phyloP scores from a whole-genome alignment of 345 rosid species.

The Salix exigua region DNA sequence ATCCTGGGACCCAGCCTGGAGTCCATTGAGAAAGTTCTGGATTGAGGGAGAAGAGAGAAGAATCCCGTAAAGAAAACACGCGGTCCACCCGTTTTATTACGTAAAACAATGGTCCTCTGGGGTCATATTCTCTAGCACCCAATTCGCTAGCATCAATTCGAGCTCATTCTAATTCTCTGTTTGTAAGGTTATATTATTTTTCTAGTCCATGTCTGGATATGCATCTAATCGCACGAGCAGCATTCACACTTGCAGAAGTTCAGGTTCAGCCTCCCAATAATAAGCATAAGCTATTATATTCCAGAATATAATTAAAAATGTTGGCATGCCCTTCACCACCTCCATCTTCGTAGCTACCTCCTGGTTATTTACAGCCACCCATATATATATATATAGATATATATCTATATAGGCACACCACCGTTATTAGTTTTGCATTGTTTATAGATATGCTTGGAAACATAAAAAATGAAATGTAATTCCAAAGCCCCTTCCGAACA shows the following conservation, averaged over 20 bases:
- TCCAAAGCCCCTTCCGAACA: not conserved
- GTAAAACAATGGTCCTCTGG: not conserved
- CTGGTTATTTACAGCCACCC: not conserved
- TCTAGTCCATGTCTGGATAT: not conserved
- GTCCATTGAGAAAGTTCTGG: not conserved
- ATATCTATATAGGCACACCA: too few relatives aligned
- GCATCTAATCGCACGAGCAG: not conserved
- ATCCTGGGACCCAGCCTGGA: not conserved
- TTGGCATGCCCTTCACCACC: constrained; percentile 51
- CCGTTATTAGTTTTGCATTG: too few relatives aligned
- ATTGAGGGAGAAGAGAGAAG: not conserved
- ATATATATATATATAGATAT: too few relatives aligned
- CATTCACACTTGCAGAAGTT: not conserved
- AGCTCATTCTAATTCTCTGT: not conserved
- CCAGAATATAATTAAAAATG: constrained; percentile 15
- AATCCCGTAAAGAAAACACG: not conserved
- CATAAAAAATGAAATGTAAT: not conserved
- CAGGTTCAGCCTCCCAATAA: not conserved
- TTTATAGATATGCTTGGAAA: not conserved
- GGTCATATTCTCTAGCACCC: not conserved
- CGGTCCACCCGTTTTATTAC: too few relatives aligned
- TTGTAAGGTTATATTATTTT: not conserved
- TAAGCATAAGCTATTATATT: too few relatives aligned
- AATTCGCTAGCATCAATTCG: too few relatives aligned
- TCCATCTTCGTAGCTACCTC: constrained; percentile 38